Evolutionary conservation across 208 protist genomes (phyloP), one percentile per base, ranked within the genome.

Genomic region (Eutreptiella sp.): DNA sequence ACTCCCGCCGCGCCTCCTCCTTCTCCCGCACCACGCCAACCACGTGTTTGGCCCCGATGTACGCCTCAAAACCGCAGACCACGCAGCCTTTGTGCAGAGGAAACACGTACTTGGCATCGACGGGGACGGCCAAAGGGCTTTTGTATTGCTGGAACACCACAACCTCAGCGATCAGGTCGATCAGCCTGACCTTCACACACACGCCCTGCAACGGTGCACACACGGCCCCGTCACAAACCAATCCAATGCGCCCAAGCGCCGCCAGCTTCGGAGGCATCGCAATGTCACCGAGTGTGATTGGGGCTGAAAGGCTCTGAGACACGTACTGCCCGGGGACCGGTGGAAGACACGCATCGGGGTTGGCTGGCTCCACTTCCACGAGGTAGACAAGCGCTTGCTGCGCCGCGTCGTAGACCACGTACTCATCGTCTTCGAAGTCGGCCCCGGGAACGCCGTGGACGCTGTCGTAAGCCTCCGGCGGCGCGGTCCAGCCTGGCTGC

Each of bases 41-140:
- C n/a, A 73, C 16, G 21, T 76, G 60, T 24, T 73, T 75, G 39
- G 72, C 63, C 31, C 77, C 73, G 68, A 73, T 73, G 46, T 68
- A 70, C 9, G 68, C 68, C 62, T 73, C 70, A 53, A 73, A 73
- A 14, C 41, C 68, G 26, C 50, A 66, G 23, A 73, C 68, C 11
- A 70, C 68, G 7, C 46, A 16, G 11, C 39, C 43, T 4, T 26
- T 19, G 14, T 73, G 50, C 21, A 73, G 55, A 11, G 68, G 68
- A 45, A 73, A 73, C 9, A 73, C 69, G 61, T 73, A 73, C 46
- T 73, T 77, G n/a, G 69, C 70, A n/a, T 73, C 68, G 9, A 73
- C 31, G 9, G 69, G 9, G 21, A 21, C 24, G 23, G 9, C 21
- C n/a, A 19, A 14, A 7, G 31, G 48, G 68, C 77, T 73, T 24